A percentile compares a stretch with the other conserved stretches of the same genome.
Conservation (phyloP, 2,329 filamentous ascomycete species). For the Colletotrichum somersetense region DNA sequence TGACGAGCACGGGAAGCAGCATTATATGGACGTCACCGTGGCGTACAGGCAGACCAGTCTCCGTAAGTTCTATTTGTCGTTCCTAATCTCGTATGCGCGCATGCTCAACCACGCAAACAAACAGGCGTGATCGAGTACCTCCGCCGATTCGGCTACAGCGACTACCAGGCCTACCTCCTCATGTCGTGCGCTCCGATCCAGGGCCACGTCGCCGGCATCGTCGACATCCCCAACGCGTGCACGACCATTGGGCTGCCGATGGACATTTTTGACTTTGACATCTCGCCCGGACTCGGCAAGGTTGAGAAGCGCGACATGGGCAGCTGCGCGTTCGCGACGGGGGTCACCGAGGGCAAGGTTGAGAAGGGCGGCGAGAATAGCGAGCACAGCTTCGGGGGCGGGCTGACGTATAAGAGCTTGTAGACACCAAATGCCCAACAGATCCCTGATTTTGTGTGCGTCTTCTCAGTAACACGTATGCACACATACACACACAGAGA, state of each 20-base stretch:
- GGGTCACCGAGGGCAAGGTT: conserved; percentile 59
- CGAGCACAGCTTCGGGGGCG: conserved; percentile 63
- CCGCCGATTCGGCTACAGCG: conserved; percentile 76
- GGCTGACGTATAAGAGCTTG: conserved; percentile 59
- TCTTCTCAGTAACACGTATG: neutral
- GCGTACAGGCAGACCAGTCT: conserved; percentile 87
- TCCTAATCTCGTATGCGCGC: neutral
- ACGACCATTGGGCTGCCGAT: conserved; percentile 90
- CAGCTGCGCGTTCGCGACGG: conserved; percentile 73
- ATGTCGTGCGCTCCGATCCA: conserved; percentile 89
- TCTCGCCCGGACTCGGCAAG: conserved; percentile 72
- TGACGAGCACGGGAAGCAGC: conserved; percentile 88
- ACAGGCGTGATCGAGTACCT: conserved; percentile 83
- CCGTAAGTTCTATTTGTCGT: conserved; percentile 51
- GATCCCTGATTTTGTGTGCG: neutral
- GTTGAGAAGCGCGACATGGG: conserved; percentile 53
- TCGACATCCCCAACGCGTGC: conserved; percentile 92
- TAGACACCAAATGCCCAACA: neutral
- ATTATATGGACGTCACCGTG: conserved; percentile 87
- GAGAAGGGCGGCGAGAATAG: conserved; percentile 60
- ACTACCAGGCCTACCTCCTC: conserved; percentile 87
- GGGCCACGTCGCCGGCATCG: conserved; percentile 89
- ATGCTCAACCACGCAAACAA: conserved; percentile 36
- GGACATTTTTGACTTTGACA: conserved; percentile 96
- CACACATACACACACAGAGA: neutral